Base-by-base conservation (phyloP, 2,329 filamentous ascomycete species). In the Graphium sp. region DNA sequence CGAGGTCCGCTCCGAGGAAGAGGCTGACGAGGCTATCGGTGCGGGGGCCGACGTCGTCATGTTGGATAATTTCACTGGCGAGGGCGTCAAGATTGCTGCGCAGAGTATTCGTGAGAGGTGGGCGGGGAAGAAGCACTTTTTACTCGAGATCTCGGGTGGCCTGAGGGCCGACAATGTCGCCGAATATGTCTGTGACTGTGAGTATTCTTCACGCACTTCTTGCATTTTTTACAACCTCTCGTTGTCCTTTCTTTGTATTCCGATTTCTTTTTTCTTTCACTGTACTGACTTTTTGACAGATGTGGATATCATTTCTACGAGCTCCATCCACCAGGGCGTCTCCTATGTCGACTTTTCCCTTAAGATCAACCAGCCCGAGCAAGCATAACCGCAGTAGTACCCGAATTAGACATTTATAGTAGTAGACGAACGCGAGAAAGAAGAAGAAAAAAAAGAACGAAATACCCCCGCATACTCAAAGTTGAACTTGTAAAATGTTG, bases 41-140 rank as follows among this genome's bases (percentile, higher is more conserved):
- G 87, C 87, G 0, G 89, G 89, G 1, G 89, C 89, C 1, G 87
- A 98, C 49, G 75, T 98, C 13, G 74, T 98, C 35, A 98, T 98
- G 89, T 57, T 98, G 34, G 89, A 98, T 49, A 98, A 98, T 51
- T 98, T 95, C 46, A 74, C 72, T 0, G 73, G 77, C 1, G 75
- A 81, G 2, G 82, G 74, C 1, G 75, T 94, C 36, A 75, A 73
- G 47, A 52, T 64, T 7, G 83, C 83, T 1, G 81, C 87, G 10
- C 64, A 55, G 46, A 74, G 66, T 40, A 49, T 98, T 37, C 91
- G 87, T 56, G 62, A 78, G 44, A 70, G 74, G 39, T 95, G 83
- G 82, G 68, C 66, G 32, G 78, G 74, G 18, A 74, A 71, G 48
- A 62, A 61, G 36, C 62, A 74, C 30, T 83, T 92, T 40, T 50